A percentile compares a stretch with the other conserved stretches of the same genome.
phyloP scores from a whole-genome alignment of 768 basidiomycete genomes.

The Neoboletus magnificus region DNA sequence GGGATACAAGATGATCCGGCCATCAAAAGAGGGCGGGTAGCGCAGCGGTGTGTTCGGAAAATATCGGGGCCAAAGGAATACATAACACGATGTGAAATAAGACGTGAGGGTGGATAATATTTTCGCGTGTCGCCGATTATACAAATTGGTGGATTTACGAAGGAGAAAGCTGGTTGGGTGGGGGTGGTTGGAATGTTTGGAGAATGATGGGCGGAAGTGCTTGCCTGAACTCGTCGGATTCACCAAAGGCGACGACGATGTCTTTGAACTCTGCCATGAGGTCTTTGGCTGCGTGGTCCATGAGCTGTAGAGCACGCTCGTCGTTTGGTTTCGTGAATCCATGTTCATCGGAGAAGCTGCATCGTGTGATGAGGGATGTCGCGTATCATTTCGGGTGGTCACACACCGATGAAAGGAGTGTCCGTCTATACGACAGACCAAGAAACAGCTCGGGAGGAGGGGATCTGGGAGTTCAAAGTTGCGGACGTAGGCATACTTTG shows the following conservation, averaged over 20 bases:
- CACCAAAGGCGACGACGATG: slow-evolving; percentile 85
- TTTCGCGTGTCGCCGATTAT: slow-evolving; percentile 85
- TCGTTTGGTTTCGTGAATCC: slow-evolving; percentile 91
- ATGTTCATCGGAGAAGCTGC: slow-evolving; percentile 83
- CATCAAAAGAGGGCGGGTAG: slow-evolving; percentile 93
- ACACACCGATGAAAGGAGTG: slow-evolving; percentile 88
- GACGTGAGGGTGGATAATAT: slow-evolving; percentile 82
- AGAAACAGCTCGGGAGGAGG: slow-evolving; percentile 77
- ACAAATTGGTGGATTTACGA: slow-evolving; percentile 67
- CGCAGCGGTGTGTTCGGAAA: slow-evolving; percentile 69
- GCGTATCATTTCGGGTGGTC: background rate
- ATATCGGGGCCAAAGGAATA: slow-evolving; percentile 79
- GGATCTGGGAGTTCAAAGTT: slow-evolving; percentile 87
- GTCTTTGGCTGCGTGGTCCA: slow-evolving; percentile 84
- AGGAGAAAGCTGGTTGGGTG: slow-evolving; percentile 71
- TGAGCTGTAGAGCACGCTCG: slow-evolving; percentile 75
- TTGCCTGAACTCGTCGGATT: slow-evolving; percentile 96
- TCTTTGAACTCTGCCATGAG: slow-evolving; percentile 84
- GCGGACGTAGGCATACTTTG: slow-evolving; percentile 89
- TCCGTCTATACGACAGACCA: slow-evolving; percentile 87
- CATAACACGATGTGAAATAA: slow-evolving; percentile 87
- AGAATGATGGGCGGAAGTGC: background rate
- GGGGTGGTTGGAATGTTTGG: background rate
- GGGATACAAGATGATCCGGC: slow-evolving; percentile 82
- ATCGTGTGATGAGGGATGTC: background rate